Base-by-base conservation (phyloP, 2,329 filamentous ascomycete species). In the Fusarium veterinarium region DNA sequence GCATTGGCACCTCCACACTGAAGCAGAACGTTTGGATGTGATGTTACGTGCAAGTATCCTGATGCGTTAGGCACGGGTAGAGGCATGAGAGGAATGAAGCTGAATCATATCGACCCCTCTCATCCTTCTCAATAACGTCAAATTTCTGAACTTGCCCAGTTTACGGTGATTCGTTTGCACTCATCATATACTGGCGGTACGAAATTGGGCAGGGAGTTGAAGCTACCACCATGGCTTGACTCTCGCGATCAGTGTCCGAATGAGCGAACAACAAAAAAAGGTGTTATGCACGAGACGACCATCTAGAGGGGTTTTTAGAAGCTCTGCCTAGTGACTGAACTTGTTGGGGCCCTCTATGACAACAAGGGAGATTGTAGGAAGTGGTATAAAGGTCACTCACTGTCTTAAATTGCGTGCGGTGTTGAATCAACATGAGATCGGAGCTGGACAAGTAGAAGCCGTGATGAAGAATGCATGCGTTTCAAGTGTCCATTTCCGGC, bases 401-500 rank as follows among this genome's bases (percentile, higher is more conserved):
- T 33, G 40, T 49, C 28, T 56, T 45, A 52, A 31, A 33, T 52
- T 38, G n/a, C 41, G 51, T 40, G 40, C 35, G 35, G 42, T 59
- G 35, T 23, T 59, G 30, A 65, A 63, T 57, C 52, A 60, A 59
- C 14, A 14, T 62, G 64, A 72, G 63, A 74, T 72, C 25, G 42
- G 44, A 37, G 38, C 28, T 56, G 51, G 45, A 38, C 42, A 64
- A 55, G 46, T 48, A 68, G 49, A 37, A 57, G 35, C 51, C 49
- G 41, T 71, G 40, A 46, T 41, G 40, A 56, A 60, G 58, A 71
- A 73, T 73, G 52, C 25, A 45, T 51, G 37, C 28, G 71, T 73
- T 73, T 73, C 58, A 68, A 53, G 49, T 44, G 41, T 64, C 63
- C 40, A 40, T 67, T 58, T 68, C 56, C 55, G 55, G 71, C 31